A percentile compares a stretch with the other conserved stretches of the same genome.
Conservation (phyloP, 768 basidiomycete genomes). For the Suillus americanus region DNA sequence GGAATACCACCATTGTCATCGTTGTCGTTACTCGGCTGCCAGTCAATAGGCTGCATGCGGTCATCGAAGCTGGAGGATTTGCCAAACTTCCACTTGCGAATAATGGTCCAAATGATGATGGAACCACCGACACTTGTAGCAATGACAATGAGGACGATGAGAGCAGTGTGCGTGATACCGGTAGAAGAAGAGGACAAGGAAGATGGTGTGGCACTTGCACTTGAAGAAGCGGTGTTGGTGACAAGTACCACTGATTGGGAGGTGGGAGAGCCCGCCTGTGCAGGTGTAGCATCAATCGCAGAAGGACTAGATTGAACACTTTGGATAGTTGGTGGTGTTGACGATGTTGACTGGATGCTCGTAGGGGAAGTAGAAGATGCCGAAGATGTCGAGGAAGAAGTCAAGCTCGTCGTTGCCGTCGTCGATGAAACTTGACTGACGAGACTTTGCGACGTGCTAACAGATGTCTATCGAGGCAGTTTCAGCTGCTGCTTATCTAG, state of each 20-base stretch:
- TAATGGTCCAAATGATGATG: conserved; percentile 81
- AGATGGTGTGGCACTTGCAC: conserved; percentile 23
- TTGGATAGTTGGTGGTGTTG: conserved; percentile 8
- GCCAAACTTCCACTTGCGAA: conserved; percentile 90
- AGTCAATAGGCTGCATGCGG: conserved; percentile 86
- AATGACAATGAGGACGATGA: conserved; percentile 68
- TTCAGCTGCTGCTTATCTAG: not conserved
- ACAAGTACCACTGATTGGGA: conserved; percentile 36
- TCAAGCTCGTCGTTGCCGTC: conserved; percentile 9
- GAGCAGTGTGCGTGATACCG: conserved; percentile 41
- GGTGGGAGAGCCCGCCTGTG: conserved; percentile 50
- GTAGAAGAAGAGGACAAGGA: conserved; percentile 27
- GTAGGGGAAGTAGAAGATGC: conserved; percentile 16
- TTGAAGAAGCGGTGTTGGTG: conserved; percentile 16
- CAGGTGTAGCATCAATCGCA: conserved; percentile 35
- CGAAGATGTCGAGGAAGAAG: conserved; percentile 18
- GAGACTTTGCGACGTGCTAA: conserved; percentile 11
- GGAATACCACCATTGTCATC: conserved; percentile 46
- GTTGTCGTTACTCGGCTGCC: conserved; percentile 62
- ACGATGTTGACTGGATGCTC: conserved; percentile 13
- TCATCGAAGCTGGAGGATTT: conserved; percentile 79
- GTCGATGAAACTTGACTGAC: conserved; percentile 15
- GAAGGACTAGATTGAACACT: conserved; percentile 12
- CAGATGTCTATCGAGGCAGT: not conserved
- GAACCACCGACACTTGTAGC: conserved; percentile 67